A percentile compares a stretch with the other conserved stretches of the same genome.
phyloP scores from a whole-genome alignment of 371 early-diverging fungal genomes.

The Mortierella sp. region DNA sequence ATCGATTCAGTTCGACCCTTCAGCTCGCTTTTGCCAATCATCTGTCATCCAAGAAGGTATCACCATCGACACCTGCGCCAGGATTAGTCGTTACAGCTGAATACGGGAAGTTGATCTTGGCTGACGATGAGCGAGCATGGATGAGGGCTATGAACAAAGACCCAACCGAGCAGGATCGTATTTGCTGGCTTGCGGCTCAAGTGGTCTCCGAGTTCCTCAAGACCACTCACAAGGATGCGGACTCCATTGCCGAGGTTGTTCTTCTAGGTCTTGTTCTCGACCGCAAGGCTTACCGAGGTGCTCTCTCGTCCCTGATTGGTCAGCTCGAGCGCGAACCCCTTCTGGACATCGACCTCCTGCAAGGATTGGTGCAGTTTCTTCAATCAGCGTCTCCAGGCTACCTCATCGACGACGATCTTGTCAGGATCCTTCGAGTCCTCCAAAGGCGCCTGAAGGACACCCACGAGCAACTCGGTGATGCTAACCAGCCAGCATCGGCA shows the following conservation, averaged over 20 bases:
- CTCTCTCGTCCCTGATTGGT: slow-evolving; percentile 6
- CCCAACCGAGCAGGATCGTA: background rate
- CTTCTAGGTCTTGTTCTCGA: background rate
- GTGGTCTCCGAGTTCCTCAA: background rate
- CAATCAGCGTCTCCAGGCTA: slow-evolving; percentile 14
- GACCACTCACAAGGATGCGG: background rate
- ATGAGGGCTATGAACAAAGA: background rate
- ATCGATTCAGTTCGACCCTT: background rate
- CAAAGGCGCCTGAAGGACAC: background rate
- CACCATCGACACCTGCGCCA: background rate
- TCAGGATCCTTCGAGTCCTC: slow-evolving; percentile 17
- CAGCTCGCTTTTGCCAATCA: slow-evolving; percentile 4
- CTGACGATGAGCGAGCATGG: background rate
- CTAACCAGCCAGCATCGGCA: background rate
- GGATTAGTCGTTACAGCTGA: background rate
- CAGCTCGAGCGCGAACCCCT: background rate
- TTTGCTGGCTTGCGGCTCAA: background rate
- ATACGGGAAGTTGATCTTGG: background rate
- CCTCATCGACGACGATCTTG: slow-evolving; percentile 5
- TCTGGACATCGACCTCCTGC: background rate
- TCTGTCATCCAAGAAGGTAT: background rate
- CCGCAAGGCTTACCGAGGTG: background rate
- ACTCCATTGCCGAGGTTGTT: slow-evolving; percentile 11
- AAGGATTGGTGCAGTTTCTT: slow-evolving; percentile 17
- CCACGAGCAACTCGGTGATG: background rate